A percentile compares a stretch with the other conserved stretches of the same genome.
phyloP scores from a whole-genome alignment of 352 stramenopile species.

The Aphanomyces invadans region DNA sequence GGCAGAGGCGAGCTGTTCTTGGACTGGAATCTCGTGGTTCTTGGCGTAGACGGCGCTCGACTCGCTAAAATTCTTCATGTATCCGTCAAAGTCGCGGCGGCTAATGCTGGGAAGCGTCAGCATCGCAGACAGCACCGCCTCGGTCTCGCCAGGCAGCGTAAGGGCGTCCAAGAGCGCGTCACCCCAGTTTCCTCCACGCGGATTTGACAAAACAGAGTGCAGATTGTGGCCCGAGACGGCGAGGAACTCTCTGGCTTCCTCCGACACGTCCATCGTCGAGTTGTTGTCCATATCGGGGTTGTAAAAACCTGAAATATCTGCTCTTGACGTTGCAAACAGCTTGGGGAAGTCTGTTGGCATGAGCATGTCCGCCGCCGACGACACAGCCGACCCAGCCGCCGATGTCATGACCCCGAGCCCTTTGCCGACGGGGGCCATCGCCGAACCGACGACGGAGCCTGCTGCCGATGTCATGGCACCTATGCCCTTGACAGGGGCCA shows the following conservation, averaged over 20 bases:
- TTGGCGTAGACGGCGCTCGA: conserved; percentile 56
- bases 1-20: conserved; percentile 74
- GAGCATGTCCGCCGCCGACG: conserved; percentile 15
- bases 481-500: conserved; percentile 22
- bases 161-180: conserved; percentile 62
- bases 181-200: conserved; percentile 64
- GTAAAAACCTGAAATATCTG: conserved; percentile 24
- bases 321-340: conserved; percentile 18
- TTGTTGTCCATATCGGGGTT: conserved; percentile 21
- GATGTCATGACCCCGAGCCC: conserved; percentile 13
- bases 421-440: conserved; percentile 18
- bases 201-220: conserved; percentile 78
- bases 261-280: conserved; percentile 34
- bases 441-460: conserved; percentile 9
- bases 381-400: not conserved
- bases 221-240: conserved; percentile 72
- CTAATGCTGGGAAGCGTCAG: conserved; percentile 58
- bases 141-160: conserved; percentile 49
- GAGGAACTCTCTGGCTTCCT: conserved; percentile 60
- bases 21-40: conserved; percentile 69
- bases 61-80: conserved; percentile 62
- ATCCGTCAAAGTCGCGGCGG: conserved; percentile 65
- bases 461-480: conserved; percentile 15
- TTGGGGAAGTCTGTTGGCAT: conserved; percentile 24
- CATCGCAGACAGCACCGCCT: conserved; percentile 47